Evolutionary conservation across 2,329 filamentous ascomycete genomes (phyloP).

Genomic region (Colletotrichum sp.): DNA sequence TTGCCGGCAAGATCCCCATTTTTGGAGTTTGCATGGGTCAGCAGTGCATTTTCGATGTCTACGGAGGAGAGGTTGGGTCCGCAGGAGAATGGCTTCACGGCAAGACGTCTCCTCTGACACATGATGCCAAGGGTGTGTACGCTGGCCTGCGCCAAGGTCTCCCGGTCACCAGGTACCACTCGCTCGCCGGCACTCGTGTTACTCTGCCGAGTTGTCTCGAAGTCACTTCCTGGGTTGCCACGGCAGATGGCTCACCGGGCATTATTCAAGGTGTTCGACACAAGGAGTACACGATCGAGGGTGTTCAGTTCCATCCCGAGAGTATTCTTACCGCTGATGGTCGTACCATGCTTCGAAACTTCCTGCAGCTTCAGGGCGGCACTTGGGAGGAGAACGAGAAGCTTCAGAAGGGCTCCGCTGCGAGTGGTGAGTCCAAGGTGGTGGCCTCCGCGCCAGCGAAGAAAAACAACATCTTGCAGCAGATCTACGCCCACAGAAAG

Average conservation of each 20-base stretch:
- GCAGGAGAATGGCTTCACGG: slow-evolving; percentile 97
- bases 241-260: slow-evolving; percentile 77
- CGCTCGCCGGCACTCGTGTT: slow-evolving; percentile 87
- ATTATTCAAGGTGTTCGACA: slow-evolving; percentile 98
- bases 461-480: slow-evolving; percentile 85
- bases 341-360: slow-evolving; percentile 89
- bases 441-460: slow-evolving; percentile 46
- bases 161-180: slow-evolving; percentile 94
- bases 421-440: slow-evolving; percentile 29
- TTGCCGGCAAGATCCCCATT: slow-evolving; percentile 92
- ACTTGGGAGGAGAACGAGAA: slow-evolving; percentile 86
- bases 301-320: slow-evolving; percentile 97
- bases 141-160: slow-evolving; percentile 78
- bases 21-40: slow-evolving; percentile 99
- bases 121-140: slow-evolving; percentile 94
- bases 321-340: slow-evolving; percentile 94
- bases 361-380: slow-evolving; percentile 84
- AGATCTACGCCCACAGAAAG: slow-evolving; percentile 85
- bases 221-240: slow-evolving; percentile 86
- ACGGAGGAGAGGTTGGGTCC: slow-evolving; percentile 88
- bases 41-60: slow-evolving; percentile 96
- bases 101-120: slow-evolving; percentile 89
- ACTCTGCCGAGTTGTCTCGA: slow-evolving; percentile 87
- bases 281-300: slow-evolving; percentile 89
- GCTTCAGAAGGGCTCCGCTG: slow-evolving; percentile 48